Base-by-base conservation (phyloP, 768 basidiomycete genomes). In the Lenzites betulinus region DNA sequence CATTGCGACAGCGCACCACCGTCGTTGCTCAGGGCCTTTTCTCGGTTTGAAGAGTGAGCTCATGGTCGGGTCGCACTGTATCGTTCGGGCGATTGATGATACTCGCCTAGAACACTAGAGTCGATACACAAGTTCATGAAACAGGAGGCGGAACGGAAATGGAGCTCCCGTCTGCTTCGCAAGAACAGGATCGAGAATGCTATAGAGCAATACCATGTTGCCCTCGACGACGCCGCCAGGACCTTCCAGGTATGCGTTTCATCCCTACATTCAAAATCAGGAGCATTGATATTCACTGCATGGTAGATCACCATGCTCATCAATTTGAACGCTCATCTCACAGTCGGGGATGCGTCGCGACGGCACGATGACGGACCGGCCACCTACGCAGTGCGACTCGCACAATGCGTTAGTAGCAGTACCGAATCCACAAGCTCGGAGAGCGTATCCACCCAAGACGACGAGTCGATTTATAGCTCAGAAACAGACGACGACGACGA, bases 241-340 rank as follows among this genome's bases (percentile, higher is more conserved):
- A 75, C 80, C 11, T 81, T 82, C 58, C 81, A 82, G 73, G 81
- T 79, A 60, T 23, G 58, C 26, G 23, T 16, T n/a, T 12, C 16
- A 26, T 15, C 20, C n/a, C n/a, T 30, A 7, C n/a, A 7, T 35
- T 13, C 18, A 7, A 39, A 48, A 33, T 48, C 30, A 11, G 11
- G 4, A 33, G n/a, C 22, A 5, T 26, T 53, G 20, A 51, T 35
- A 4, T 43, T 48, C 8, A 38, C 16, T 20, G 9, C n/a, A 42
- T 6, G 22, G 16, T 58, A 82, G 81, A 74, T 81, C 7, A 75
- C 78, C 6, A 77, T 79, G 0, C 73, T 82, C 5, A 81, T 83
- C 41, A 76, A 79, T 49, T 74, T 83, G n/a, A n/a, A n/a, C n/a
- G n/a, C n/a, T 15, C 81, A 82, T 60, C 75, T 76, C 56, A 71